These are phyloP conservation scores for Daldinia childiae DNA, from an alignment of 495 filamentous ascomycete genomes.

Conservation along the genomic window DNA sequence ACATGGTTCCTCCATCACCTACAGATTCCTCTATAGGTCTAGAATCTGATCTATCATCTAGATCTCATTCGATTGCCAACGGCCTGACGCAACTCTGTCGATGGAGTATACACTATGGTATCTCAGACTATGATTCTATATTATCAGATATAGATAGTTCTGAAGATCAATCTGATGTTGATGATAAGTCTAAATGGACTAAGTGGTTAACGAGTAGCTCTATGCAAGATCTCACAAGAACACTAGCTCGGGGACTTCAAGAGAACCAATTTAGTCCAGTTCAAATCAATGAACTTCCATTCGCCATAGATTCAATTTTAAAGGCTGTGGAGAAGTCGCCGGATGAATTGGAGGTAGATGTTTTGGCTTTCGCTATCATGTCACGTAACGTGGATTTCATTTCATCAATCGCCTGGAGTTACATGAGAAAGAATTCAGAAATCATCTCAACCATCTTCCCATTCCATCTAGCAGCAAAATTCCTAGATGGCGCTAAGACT, in stretches of 20 bases:
- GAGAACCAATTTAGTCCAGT: background rate
- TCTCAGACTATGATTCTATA: too few species aligned
- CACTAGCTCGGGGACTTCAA: background rate
- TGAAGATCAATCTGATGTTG: background rate
- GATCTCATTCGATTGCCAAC: background rate
- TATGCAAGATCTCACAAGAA: background rate
- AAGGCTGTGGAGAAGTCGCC: background rate
- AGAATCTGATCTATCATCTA: background rate
- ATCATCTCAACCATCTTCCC: background rate
- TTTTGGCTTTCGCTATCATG: background rate
- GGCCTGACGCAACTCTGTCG: background rate
- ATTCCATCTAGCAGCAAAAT: background rate
- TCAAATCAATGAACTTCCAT: background rate
- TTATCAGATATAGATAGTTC: too few species aligned
- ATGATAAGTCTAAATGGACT: background rate
- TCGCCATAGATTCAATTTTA: background rate
- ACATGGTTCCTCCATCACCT: background rate
- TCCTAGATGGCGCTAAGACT: background rate
- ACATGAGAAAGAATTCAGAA: too few species aligned
- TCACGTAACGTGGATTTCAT: background rate
- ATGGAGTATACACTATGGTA: background rate
- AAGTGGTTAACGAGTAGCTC: background rate
- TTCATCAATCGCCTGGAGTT: too few species aligned
- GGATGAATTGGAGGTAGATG: background rate
- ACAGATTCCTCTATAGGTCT: background rate